Conservation (phyloP, 2,329 filamentous ascomycete genomes). For the Colletotrichum sojae region DNA sequence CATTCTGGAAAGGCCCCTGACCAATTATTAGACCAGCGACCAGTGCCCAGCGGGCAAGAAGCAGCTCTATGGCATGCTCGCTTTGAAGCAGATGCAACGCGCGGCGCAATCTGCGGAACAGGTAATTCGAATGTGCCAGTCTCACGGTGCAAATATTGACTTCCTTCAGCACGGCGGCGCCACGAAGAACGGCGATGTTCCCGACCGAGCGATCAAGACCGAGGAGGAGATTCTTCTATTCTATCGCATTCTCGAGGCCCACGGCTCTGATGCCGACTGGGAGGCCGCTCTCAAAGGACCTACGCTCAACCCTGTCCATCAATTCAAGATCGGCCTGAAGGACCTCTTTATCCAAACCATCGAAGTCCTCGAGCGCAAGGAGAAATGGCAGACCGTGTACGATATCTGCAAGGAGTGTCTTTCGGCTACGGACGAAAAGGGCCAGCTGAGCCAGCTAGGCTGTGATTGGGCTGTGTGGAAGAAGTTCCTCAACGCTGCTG, state of each 20-base stretch:
- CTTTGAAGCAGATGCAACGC: constrained; percentile 65
- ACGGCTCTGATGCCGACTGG: constrained; percentile 59
- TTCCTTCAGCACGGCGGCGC: background rate
- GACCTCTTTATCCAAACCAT: constrained; percentile 61
- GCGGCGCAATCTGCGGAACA: constrained; percentile 62
- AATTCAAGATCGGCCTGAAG: constrained; percentile 63
- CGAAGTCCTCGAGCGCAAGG: constrained; percentile 52
- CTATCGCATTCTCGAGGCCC: constrained; percentile 61
- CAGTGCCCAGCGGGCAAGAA: constrained; percentile 64
- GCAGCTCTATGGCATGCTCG: constrained; percentile 66
- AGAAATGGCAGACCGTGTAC: constrained; percentile 60
- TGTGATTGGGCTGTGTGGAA: constrained; percentile 61
- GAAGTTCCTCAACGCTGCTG: constrained; percentile 56
- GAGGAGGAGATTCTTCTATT: constrained; percentile 67
- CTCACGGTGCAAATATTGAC: background rate
- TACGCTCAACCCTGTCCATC: constrained; percentile 57
- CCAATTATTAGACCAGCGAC: constrained; percentile 55
- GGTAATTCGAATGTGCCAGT: constrained; percentile 46
- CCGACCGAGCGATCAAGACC: constrained; percentile 54
- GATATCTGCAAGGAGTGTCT: constrained; percentile 61
- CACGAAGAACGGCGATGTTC: constrained; percentile 23
- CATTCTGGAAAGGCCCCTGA: background rate
- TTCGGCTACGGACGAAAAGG: constrained; percentile 53
- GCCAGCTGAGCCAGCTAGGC: constrained; percentile 57
- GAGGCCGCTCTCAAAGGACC: constrained; percentile 55